Conservation (phyloP, 2,329 filamentous ascomycete species). For the Endothia cerciana region DNA sequence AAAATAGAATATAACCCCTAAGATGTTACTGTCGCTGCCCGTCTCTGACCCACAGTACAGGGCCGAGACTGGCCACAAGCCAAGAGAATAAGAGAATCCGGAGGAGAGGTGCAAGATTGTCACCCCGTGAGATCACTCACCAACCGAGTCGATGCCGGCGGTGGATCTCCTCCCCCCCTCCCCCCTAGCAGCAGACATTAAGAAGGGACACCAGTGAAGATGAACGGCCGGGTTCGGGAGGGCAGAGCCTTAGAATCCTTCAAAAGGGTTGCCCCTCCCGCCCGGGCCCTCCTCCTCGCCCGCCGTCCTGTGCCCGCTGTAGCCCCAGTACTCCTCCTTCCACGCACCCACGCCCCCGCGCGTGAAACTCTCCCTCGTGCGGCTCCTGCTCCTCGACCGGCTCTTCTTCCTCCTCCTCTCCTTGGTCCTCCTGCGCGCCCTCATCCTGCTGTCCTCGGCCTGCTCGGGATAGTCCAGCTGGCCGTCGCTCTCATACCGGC, state of each 20-base stretch:
- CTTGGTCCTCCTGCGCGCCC: conserved; percentile 57
- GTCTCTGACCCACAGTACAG: background rate
- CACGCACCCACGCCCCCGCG: conserved; percentile 40
- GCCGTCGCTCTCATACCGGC: conserved; percentile 42
- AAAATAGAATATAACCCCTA: background rate
- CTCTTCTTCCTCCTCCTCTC: conserved; percentile 52
- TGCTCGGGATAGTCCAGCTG: conserved; percentile 50
- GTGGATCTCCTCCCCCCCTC: no score
- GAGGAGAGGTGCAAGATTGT: background rate
- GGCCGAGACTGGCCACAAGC: background rate
- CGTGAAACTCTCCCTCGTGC: conserved; percentile 53
- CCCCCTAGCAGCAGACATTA: no score
- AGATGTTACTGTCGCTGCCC: no score
- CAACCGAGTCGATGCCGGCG: no score
- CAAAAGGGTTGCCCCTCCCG: conserved; percentile 66
- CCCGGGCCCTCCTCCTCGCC: conserved; percentile 38
- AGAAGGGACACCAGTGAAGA: background rate
- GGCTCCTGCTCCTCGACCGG: conserved; percentile 49
- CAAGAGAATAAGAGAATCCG: background rate
- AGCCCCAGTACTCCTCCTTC: conserved; percentile 37
- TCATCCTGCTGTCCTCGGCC: conserved; percentile 51
- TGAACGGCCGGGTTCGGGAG: no score
- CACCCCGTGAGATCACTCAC: no score
- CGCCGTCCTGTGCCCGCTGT: conserved; percentile 1
- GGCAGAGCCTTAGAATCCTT: conserved; percentile 53